Evolutionary conservation across 2,329 filamentous ascomycete species (phyloP).

Genomic region (Aspergillus tanneri): DNA sequence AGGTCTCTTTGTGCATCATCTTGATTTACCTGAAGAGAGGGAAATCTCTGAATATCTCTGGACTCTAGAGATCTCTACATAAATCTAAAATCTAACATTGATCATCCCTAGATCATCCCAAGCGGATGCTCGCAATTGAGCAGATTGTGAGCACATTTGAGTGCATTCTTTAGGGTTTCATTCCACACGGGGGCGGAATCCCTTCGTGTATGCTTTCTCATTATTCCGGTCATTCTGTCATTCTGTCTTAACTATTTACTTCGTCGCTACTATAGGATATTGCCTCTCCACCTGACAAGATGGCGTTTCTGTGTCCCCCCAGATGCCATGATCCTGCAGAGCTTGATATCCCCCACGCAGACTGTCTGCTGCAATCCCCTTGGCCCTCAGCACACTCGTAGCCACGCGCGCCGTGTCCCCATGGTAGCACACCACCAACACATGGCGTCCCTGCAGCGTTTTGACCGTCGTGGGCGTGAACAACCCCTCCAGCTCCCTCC

Average conservation of each 20-base stretch:
- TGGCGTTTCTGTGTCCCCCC: constrained; percentile 20
- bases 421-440: constrained; percentile 55
- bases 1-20: constrained; percentile 19
- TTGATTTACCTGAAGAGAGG: too few relatives aligned
- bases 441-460: constrained; percentile 31
- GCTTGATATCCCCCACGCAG: constrained; percentile 45
- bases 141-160: constrained; percentile 30
- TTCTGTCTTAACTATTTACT: too few relatives aligned
- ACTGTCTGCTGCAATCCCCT: constrained; percentile 50
- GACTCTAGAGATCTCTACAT: too few relatives aligned
- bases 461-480: constrained; percentile 34
- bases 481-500: constrained; percentile 48
- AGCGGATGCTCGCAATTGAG: constrained; percentile 28
- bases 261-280: neutral
- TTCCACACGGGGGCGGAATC: too few relatives aligned
- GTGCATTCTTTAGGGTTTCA: constrained; percentile 2
- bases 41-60: too few relatives aligned
- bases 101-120: too few relatives aligned
- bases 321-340: constrained; percentile 28
- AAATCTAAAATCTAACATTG: too few relatives aligned
- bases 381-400: constrained; percentile 54
- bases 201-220: too few relatives aligned
- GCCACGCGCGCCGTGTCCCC: constrained; percentile 57
- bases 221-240: too few relatives aligned
- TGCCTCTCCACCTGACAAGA: constrained; percentile 6